Percentiles rank a stretch among this genome's conserved stretches.
Evolutionary conservation across 352 stramenopile species (phyloP).

Genomic region (Pythium coloratum): DNA sequence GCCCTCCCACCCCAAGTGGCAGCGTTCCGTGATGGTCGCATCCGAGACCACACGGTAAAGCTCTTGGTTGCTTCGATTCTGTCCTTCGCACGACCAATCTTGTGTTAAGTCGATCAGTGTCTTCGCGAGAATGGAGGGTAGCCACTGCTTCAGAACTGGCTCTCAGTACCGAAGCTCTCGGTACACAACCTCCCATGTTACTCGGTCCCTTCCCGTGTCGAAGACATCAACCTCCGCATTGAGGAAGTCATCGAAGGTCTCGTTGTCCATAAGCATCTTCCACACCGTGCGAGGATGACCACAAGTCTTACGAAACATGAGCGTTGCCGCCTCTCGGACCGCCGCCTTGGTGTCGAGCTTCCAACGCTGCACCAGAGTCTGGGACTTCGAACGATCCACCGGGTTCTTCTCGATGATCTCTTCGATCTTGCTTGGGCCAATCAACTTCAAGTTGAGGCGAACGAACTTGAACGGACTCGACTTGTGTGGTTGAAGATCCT

Average conservation of each 20-base stretch:
- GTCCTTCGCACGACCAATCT: background rate
- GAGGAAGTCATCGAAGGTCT: background rate
- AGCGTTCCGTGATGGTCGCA: background rate
- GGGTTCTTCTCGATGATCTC: background rate
- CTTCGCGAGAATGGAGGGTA: background rate
- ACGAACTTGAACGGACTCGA: background rate
- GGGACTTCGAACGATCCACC: background rate
- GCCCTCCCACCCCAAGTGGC: background rate
- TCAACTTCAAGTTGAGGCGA: background rate
- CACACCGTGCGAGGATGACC: background rate
- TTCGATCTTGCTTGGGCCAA: background rate
- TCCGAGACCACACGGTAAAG: background rate
- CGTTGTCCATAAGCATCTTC: background rate
- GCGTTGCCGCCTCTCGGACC: background rate
- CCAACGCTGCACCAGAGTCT: background rate
- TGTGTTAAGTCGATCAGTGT: background rate
- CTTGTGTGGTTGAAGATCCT: background rate
- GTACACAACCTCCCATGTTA: background rate
- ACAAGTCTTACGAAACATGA: background rate
- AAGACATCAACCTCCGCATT: background rate
- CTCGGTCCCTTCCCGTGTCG: background rate
- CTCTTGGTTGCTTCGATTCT: background rate
- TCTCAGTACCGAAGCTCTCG: background rate
- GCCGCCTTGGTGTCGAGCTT: background rate
- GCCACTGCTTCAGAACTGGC: background rate